Percentiles rank a stretch among this genome's conserved stretches.
These are phyloP conservation scores for Pseudogymnoascus sp. DNA, from an alignment of 2,329 filamentous ascomycete species.

Conservation along the genomic window DNA sequence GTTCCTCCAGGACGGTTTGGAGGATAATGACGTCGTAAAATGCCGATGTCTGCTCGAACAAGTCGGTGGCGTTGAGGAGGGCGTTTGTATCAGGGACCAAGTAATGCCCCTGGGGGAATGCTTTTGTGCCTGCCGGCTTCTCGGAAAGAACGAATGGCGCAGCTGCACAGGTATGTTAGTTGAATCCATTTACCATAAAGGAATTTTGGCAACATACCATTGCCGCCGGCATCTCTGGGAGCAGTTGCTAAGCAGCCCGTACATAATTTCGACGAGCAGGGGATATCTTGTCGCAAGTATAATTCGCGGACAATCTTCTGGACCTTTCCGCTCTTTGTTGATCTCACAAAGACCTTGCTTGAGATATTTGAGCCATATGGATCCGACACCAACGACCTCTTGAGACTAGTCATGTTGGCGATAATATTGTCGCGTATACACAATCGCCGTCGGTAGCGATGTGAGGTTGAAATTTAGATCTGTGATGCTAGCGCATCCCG, in stretches of 20 bases:
- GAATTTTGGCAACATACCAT: slow-evolving; percentile 43
- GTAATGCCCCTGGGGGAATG: slow-evolving; percentile 83
- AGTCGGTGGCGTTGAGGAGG: slow-evolving; percentile 89
- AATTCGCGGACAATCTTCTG: slow-evolving; percentile 98
- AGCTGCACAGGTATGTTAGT: slow-evolving; percentile 40
- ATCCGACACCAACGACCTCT: slow-evolving; percentile 47
- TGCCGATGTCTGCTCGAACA: slow-evolving; percentile 84
- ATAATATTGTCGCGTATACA: slow-evolving; percentile 2
- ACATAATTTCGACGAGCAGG: slow-evolving; percentile 90
- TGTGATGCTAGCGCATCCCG: slow-evolving; percentile 5
- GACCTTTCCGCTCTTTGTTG: slow-evolving; percentile 91
- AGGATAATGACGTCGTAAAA: slow-evolving; percentile 97
- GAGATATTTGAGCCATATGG: slow-evolving; percentile 66
- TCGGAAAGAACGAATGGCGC: slow-evolving; percentile 83
- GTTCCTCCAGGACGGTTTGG: slow-evolving; percentile 92
- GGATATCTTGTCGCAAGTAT: slow-evolving; percentile 93
- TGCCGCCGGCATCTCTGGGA: slow-evolving; percentile 70
- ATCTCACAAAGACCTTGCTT: slow-evolving; percentile 92
- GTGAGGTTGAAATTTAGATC: slow-evolving; percentile 10
- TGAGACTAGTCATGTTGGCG: slow-evolving; percentile 55
- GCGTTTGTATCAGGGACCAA: slow-evolving; percentile 94
- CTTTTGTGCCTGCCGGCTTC: slow-evolving; percentile 73
- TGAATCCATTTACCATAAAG: slow-evolving; percentile 8
- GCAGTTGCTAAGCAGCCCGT: slow-evolving; percentile 64
- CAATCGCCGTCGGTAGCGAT: neutral